Base-by-base conservation (phyloP, 176 grass and related monocot genomes). In the Aegilops tauschii region DNA sequence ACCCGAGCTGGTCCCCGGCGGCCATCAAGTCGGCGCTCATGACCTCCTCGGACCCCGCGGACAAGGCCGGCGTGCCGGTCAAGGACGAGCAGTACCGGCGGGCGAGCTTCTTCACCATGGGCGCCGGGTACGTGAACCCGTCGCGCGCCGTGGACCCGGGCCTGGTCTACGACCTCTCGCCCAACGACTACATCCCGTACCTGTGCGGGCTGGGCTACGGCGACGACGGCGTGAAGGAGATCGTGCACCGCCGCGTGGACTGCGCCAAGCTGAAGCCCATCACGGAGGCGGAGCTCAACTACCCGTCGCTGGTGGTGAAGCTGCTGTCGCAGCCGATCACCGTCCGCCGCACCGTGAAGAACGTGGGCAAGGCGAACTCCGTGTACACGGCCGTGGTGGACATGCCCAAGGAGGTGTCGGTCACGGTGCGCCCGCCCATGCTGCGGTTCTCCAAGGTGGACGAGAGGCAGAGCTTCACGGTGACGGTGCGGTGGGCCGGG, bases 1-100 rank as follows among this genome's bases (percentile, higher is more conserved):
- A 93, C 79, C 89, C 91, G 39, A 80, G 37, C 28, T 95, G 93
- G 93, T 93, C 91, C 10, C 91, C 91, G 1, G 86, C 93, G 8
- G 79, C 82, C 64, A 87, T 95, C 86, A 91, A 91, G 87, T 95
- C 91, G 10, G 91, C 93, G 77, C 93, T 95, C 25, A 93, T 95
- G 93, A 95, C 91, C 12, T 89, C 93, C 0, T 85, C 91, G 4
- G 75, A n/a, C 42, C 6, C 37, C 5, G 79, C 65, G 27, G 93
- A 87, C 49, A 81, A 84, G 35, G 54, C 84, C 37, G 88, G 88
- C 63, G 85, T 87, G 77, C 73, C 82, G 9, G 84, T 95, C 42
- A 84, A 89, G 78, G 91, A 95, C 67, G 93, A 95, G 83, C 81
- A 85, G 88, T 82, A 86, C 88, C 42, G 86, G 4, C 34, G 37